Evolutionary conservation across 2,329 filamentous ascomycete species (phyloP), one percentile per base, ranked within the genome.

Genomic region (Teratosphaeria zuluensis): DNA sequence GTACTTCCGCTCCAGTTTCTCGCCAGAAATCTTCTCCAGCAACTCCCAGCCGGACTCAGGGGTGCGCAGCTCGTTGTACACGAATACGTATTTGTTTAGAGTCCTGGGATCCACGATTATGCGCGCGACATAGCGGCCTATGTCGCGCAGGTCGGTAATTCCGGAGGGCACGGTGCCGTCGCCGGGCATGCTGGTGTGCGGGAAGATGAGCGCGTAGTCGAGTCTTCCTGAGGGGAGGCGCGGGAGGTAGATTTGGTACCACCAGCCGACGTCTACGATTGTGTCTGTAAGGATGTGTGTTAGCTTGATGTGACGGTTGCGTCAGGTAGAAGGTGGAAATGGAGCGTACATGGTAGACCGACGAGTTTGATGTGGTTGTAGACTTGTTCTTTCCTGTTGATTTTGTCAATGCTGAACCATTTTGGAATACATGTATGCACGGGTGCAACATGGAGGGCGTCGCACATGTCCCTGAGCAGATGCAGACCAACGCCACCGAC

Each of bases 251-350:
- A 79, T 63, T 63, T 83, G 80, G 65, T 81, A 80, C 82, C 82
- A 84, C 72, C 74, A 82, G n/a, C 81, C 82, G 12, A 83, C 76
- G 61, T 84, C 81, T 55, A 84, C 77, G 64, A 81, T 72, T 5
- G 82, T 84, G 35, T 42, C 35, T 42, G 35, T 4, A 11, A 16
- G 35, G 35, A 16, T 7, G 35, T n/a, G 4, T 14, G 35, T 5
- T 14, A 5, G 5, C n/a, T 42, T 5, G 35, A n/a, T 12, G 1
- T 42, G 2, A 16, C 4, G 35, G n/a, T n/a, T 14, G 35, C 12
- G 1, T 42, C 4, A 11, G 35, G 6, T 5, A 16, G 35, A 11
- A 2, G 24, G 24, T 2, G 2, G 24, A 2, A 4, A 28, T 28
- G 35, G 12, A 16, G 35, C 12, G 4, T 42, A 69, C 79, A 84